Base-by-base conservation (phyloP, 306 rosid genomes). In the Astragalus membranaceus region DNA sequence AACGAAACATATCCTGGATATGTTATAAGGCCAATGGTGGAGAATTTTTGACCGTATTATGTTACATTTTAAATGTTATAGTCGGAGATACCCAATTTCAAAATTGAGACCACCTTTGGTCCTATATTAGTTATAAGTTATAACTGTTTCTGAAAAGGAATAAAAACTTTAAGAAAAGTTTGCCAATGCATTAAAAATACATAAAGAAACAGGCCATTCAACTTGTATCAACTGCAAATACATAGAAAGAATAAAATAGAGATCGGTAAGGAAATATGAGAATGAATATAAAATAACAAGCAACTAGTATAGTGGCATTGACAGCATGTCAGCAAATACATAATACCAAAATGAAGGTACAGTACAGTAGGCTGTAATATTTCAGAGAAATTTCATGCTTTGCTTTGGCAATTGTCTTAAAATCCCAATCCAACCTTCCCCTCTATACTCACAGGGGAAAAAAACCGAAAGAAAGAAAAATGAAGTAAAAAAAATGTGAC, bases 401-500 rank as follows among this genome's bases (percentile, higher is more conserved):
- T 23, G 26, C 26, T 51, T 50, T 13, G 53, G 37, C 30, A 75
- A 72, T 55, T 3, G 59, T 65, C 81, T 53, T 50, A 12, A 55
- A 4, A 47, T 4, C 16, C 29, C 53, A 64, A 20, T 44, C 41
- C n/a, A 4, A 43, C 13, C 8, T 13, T 47, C 10, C 30, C 70
- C 10, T 65, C 70, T 65, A 29, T 8, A 11, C 5, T 14, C 16
- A 33, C 57, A 14, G 50, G 13, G 4, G 8, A 41, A 20, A 26
- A 23, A n/a, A n/a, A n/a, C n/a, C n/a, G n/a, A n/a, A 26, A 26
- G 23, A 12, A 39, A 47, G 44, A 37, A 41, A 42, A 57, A 20
- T 42, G 32, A 8, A 54, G 30, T 57, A 58, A 2, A 59, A 64
- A 72, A 36, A 59, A 71, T 16, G 50, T 47, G 63, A 35, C 60